Percentiles rank a stretch among this genome's conserved stretches.
Evolutionary conservation across 2,329 filamentous ascomycete genomes (phyloP).

Genomic region (Pseudodiploospora longispora): DNA sequence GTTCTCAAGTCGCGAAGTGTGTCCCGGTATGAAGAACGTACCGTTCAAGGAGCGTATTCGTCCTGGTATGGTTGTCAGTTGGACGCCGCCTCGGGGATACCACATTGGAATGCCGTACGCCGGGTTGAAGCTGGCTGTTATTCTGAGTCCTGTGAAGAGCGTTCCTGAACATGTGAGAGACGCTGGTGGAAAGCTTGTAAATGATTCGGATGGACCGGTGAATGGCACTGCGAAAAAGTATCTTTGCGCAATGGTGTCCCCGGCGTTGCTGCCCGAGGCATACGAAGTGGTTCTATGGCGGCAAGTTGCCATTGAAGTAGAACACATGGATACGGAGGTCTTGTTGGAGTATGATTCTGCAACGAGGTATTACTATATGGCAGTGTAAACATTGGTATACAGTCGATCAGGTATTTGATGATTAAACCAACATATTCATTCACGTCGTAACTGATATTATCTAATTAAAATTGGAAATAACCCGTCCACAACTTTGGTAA

Average conservation of each 20-base stretch:
- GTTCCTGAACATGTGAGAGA: constrained; percentile 14
- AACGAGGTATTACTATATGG: constrained; percentile 35
- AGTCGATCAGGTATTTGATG: background rate
- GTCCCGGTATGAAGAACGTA: constrained; percentile 12
- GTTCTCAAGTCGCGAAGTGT: constrained; percentile 22
- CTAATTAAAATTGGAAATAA: constrained; percentile 12
- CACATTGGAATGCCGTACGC: constrained; percentile 8
- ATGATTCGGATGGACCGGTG: constrained; percentile 3
- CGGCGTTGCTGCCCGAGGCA: constrained; percentile 24
- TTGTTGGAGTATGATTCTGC: constrained; percentile 34
- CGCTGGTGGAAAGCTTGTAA: constrained; percentile 11
- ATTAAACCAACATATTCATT: background rate
- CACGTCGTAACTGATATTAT: background rate
- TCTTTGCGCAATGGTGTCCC: constrained; percentile 28
- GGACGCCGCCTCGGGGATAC: constrained; percentile 14
- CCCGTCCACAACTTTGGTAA: constrained; percentile 17
- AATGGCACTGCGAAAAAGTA: constrained; percentile 15
- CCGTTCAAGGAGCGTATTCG: constrained; percentile 33
- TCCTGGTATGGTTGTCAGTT: constrained; percentile 34
- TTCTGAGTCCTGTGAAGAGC: constrained; percentile 20
- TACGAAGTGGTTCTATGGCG: constrained; percentile 33
- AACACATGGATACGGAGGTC: constrained; percentile 32
- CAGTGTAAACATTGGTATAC: constrained; percentile 2
- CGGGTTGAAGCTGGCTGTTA: constrained; percentile 20
- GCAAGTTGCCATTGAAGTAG: constrained; percentile 25